A percentile compares a stretch with the other conserved stretches of the same genome.
phyloP scores from a whole-genome alignment of 805 yeast species.

The Saccharomycopsis selenospora region DNA sequence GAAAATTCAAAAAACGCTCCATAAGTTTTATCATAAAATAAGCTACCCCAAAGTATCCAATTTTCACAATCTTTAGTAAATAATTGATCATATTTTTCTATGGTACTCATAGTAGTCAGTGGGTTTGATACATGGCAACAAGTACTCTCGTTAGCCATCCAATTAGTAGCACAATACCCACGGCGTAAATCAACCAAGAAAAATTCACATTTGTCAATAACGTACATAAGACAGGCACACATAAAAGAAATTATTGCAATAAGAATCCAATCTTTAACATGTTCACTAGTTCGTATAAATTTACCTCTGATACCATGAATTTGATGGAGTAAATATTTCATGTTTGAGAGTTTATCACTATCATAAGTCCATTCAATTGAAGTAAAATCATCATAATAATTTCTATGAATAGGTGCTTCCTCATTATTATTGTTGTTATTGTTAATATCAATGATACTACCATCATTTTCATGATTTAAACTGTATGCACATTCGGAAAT shows the following conservation, averaged over 20 bases:
- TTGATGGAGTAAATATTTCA: conserved; percentile 34
- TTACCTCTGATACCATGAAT: conserved; percentile 30
- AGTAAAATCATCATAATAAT: conserved; percentile 52
- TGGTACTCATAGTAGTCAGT: neutral
- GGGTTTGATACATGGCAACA: conserved; percentile 32
- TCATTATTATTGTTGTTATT: neutral
- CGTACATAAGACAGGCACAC: conserved; percentile 44
- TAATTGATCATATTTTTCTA: conserved; percentile 14
- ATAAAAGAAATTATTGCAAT: conserved; percentile 38
- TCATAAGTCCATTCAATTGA: conserved; percentile 55
- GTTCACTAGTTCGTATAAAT: conserved; percentile 30
- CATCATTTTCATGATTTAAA: neutral
- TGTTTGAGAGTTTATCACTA: conserved; percentile 35
- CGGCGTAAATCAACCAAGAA: conserved; percentile 42
- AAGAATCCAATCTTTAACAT: conserved; percentile 42
- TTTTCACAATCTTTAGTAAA: conserved; percentile 28
- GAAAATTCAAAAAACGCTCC: conserved; percentile 28
- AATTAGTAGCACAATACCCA: conserved; percentile 43
- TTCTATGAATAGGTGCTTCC: conserved; percentile 22
- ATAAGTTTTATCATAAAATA: conserved; percentile 18
- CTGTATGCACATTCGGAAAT: neutral
- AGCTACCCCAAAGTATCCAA: conserved; percentile 39
- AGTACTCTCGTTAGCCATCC: conserved; percentile 36
- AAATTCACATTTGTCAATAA: conserved; percentile 41
- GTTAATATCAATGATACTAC: conserved; percentile 2